Evolutionary conservation across 306 rosid species (phyloP), one percentile per base, ranked within the genome.

Genomic region (Malus asiatica): DNA sequence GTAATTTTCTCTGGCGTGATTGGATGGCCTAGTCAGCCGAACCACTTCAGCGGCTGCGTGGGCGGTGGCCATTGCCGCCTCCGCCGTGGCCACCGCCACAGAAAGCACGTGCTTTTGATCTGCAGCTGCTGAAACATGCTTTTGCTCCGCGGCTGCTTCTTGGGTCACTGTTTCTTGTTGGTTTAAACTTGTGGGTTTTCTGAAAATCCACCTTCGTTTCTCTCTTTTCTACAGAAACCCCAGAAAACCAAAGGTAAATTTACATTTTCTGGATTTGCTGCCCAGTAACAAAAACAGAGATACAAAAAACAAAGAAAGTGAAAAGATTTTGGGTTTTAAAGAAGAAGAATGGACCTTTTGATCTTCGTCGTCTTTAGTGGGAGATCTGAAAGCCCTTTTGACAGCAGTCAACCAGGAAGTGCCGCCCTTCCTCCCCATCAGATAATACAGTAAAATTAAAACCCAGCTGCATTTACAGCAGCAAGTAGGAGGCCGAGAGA

Each of bases 311-410:
- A 27, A 58, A 25, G 60, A 44, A 65, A 25, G 52, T 11, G 3
- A 13, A 55, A 15, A 0, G 27, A 10, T 51, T 40, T 29, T 18
- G 35, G 29, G 48, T 4, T 27, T 9, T 4, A 29, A 15, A 44
- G 22, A 9, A 18, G 23, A 68, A 71, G 20, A 51, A 51, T 16
- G 55, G 3, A 90, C 97, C 96, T 95, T 95, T 6, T 62, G 68
- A 59, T 92, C 96, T 68, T 95, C 97, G 45, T 95, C 97, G 58
- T 91, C 97, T 84, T 95, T 95, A 27, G 97, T 86, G 8, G 99
- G 99, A 89, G 99, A 92, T 90, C 99, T 90, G 87, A 95, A 95
- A 61, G 97, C 99, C 46, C 99, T 90, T 95, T 95, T 95, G 52
- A 95, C 99, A 72, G 97, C 99, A 40, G 93, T 90, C 84, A 95